Percentiles rank a stretch among this genome's conserved stretches.
Conservation (phyloP, 2,329 filamentous ascomycete species). For the Claviceps spartinae region DNA sequence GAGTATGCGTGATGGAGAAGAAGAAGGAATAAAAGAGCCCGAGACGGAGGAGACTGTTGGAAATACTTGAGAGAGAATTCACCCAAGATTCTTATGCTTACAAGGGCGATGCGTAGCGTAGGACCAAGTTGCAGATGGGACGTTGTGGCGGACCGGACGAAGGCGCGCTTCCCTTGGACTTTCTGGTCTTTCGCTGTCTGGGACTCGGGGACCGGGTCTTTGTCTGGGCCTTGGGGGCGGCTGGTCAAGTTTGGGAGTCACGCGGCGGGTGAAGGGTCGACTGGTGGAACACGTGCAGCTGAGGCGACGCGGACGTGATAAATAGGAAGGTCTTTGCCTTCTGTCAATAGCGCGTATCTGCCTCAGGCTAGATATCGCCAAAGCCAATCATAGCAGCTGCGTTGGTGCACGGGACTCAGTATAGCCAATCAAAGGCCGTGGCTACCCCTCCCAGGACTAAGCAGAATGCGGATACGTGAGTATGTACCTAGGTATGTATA, state of each 20-base stretch:
- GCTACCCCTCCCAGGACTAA: background rate
- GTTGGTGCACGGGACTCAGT: background rate
- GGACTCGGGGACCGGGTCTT: background rate
- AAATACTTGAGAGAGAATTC: background rate
- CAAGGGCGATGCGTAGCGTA: conserved; percentile 6
- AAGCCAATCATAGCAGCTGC: conserved; percentile 4
- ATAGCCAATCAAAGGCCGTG: conserved; percentile 3
- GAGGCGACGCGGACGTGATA: conserved; percentile 5
- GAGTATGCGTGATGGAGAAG: conserved; percentile 4
- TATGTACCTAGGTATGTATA: background rate
- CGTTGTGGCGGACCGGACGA: conserved; percentile 2
- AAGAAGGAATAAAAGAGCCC: conserved; percentile 4
- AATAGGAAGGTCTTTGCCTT: background rate
- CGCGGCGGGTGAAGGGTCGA: conserved; percentile 7
- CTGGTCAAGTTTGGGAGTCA: conserved; percentile 7
- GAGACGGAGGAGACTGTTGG: background rate
- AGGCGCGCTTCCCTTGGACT: conserved; percentile 1
- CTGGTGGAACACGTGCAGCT: conserved; percentile 9
- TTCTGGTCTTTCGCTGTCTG: background rate
- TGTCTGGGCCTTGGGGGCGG: conserved; percentile 1
- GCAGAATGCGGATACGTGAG: background rate
- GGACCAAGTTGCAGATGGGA: conserved; percentile 3
- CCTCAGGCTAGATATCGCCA: conserved; percentile 2
- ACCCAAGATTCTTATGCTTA: conserved; percentile 15
- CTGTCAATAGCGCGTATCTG: background rate